A percentile compares a stretch with the other conserved stretches of the same genome.
phyloP scores from a whole-genome alignment of 345 rosid genomes.

The Carallia pectinifolia region DNA sequence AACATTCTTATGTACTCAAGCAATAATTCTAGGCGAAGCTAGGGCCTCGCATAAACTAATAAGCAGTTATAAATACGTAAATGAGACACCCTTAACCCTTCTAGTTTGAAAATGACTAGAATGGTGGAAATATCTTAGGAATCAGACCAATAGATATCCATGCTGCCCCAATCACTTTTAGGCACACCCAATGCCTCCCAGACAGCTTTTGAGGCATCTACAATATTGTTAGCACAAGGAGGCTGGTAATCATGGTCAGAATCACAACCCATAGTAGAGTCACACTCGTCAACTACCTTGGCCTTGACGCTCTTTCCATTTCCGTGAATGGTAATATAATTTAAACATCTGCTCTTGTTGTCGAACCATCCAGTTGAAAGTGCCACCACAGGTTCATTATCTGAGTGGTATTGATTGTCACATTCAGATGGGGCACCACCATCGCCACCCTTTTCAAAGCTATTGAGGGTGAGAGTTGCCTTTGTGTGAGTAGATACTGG shows the following conservation, averaged over 20 bases:
- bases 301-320: conserved; percentile 11
- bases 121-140: neutral
- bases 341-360: conserved; percentile 8
- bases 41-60: too few species aligned
- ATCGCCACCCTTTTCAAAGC: too few species aligned
- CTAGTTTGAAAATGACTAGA: too few species aligned
- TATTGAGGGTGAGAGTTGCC: too few species aligned
- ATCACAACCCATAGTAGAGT: conserved; percentile 9
- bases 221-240: conserved; percentile 4
- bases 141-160: conserved; percentile 1
- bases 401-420: conserved; percentile 3
- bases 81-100: too few species aligned
- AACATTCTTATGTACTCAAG: too few species aligned
- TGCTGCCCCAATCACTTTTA: neutral
- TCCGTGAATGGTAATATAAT: neutral
- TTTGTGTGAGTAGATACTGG: too few species aligned
- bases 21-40: too few species aligned
- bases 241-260: conserved; percentile 6
- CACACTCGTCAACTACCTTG: conserved; percentile 10
- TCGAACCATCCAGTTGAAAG: neutral
- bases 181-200: conserved; percentile 16
- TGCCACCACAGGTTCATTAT: conserved; percentile 7
- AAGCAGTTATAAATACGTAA: too few species aligned
- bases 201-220: conserved; percentile 5
- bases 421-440: neutral